A percentile compares a stretch with the other conserved stretches of the same genome.
Conservation (phyloP, 169 alveolate genomes). For the Amoebophrya sp. region DNA sequence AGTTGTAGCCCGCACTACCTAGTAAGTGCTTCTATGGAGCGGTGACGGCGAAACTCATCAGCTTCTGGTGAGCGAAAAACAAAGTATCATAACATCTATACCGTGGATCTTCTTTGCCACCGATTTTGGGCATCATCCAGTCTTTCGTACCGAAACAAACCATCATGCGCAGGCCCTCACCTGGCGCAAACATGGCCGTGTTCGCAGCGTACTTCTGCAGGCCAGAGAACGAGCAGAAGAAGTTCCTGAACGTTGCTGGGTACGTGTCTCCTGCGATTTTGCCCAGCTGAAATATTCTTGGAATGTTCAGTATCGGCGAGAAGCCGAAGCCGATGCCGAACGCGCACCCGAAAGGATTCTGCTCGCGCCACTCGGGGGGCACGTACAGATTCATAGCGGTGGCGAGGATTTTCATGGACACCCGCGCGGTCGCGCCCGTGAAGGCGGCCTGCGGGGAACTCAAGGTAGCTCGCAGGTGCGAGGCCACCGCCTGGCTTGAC, state of each 20-base stretch:
- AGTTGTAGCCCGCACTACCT: too few species aligned
- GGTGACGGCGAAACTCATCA: too few species aligned
- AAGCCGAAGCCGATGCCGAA: not conserved
- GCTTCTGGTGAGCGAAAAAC: too few species aligned
- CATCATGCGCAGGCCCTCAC: not conserved
- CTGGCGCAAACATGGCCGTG: not conserved
- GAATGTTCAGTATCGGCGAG: not conserved
- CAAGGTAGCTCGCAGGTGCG: not conserved
- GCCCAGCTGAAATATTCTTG: not conserved
- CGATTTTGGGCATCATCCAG: not conserved
- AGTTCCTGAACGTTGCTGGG: not conserved
- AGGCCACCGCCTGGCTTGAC: not conserved
- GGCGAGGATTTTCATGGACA: not conserved
- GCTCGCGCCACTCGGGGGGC: not conserved
- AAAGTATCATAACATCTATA: too few species aligned
- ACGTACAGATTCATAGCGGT: not conserved
- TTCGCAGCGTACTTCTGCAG: not conserved
- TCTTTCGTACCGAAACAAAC: not conserved
- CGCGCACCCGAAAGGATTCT: not conserved
- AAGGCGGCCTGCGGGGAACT: not conserved
- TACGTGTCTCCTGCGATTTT: not conserved
- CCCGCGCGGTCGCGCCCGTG: not conserved
- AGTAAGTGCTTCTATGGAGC: too few species aligned
- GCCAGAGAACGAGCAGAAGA: not conserved
- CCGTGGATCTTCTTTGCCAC: not conserved